A percentile compares a stretch with the other conserved stretches of the same genome.
Conservation (phyloP, 345 rosid species). For the Eucalyptus sp. region DNA sequence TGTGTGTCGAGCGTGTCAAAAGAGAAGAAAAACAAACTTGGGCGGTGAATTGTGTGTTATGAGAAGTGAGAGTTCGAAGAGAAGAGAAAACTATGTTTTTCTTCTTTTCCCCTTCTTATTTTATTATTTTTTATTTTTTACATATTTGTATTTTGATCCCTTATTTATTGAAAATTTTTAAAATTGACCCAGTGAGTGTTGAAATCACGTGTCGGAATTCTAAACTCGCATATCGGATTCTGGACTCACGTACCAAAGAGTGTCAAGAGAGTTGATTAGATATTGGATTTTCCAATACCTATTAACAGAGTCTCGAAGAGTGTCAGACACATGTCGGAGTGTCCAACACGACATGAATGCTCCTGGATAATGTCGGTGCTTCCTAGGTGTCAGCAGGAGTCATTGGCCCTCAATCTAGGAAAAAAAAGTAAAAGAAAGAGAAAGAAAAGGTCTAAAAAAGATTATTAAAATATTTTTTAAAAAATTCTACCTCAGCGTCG, state of each 20-base stretch:
- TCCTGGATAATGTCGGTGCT: fast-evolving
- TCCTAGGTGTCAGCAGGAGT: fast-evolving
- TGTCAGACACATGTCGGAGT: fast-evolving
- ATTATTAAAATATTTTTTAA: too few species aligned
- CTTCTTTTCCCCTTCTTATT: too few species aligned
- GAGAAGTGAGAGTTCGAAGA: too few species aligned
- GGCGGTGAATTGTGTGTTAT: too few species aligned
- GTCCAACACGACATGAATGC: fast-evolving
- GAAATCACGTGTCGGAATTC: fast-evolving
- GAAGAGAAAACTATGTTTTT: too few species aligned
- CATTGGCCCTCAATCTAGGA: neutral
- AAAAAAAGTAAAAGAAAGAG: neutral
- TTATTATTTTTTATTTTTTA: too few species aligned
- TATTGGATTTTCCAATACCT: too few species aligned
- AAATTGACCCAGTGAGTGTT: too few species aligned
- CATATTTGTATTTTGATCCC: too few species aligned
- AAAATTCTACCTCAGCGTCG: fast-evolving
- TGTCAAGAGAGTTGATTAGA: too few species aligned
- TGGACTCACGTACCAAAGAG: fast-evolving
- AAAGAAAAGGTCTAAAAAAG: neutral
- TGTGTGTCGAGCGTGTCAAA: fast-evolving
- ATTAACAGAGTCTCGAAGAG: fast-evolving
- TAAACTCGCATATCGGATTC: fast-evolving
- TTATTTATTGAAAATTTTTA: too few species aligned
- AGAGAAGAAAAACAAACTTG: too few species aligned